Conservation (phyloP, 148 eudicot genomes). For the Limonium bicolor region DNA sequence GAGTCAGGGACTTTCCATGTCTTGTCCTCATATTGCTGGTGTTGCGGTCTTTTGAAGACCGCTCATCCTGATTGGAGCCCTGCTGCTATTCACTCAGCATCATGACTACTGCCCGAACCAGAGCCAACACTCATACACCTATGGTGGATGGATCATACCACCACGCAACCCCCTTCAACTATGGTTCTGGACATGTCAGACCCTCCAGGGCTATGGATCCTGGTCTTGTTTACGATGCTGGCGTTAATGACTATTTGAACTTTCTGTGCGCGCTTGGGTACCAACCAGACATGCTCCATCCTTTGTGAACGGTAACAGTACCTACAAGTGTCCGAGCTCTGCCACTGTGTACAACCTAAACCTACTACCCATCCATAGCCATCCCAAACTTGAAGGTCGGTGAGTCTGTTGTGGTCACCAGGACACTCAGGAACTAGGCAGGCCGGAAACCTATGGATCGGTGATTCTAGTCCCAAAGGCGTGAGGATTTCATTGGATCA, state of each 20-base stretch:
- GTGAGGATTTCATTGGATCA: slow-evolving; percentile 30
- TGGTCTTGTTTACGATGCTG: slow-evolving; percentile 65
- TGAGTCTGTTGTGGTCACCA: slow-evolving; percentile 29
- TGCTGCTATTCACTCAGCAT: slow-evolving; percentile 45
- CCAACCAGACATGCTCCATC: slow-evolving; percentile 39
- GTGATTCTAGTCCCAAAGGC: slow-evolving; percentile 29
- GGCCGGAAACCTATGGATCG: slow-evolving; percentile 36
- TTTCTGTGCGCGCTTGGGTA: slow-evolving; percentile 55
- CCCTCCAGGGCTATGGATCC: slow-evolving; percentile 86
- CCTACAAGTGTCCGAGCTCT: slow-evolving; percentile 30
- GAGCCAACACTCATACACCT: slow-evolving; percentile 35
- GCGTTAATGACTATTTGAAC: slow-evolving; percentile 37
- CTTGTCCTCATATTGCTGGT: slow-evolving; percentile 41
- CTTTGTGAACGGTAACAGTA: slow-evolving; percentile 20
- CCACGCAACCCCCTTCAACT: slow-evolving; percentile 53
- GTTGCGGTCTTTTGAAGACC: slow-evolving; percentile 36
- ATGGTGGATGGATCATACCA: slow-evolving; percentile 38
- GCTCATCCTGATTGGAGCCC: slow-evolving; percentile 42
- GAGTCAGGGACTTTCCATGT: slow-evolving; percentile 30
- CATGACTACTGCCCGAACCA: slow-evolving; percentile 36
- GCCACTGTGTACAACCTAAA: slow-evolving; percentile 34
- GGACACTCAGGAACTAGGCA: slow-evolving; percentile 62
- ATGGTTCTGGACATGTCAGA: slow-evolving; percentile 75
- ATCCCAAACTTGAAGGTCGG: slow-evolving; percentile 51
- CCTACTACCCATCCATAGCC: slow-evolving; percentile 81